Conservation (phyloP, 352 stramenopile genomes). For the Plasmopara muralis region DNA sequence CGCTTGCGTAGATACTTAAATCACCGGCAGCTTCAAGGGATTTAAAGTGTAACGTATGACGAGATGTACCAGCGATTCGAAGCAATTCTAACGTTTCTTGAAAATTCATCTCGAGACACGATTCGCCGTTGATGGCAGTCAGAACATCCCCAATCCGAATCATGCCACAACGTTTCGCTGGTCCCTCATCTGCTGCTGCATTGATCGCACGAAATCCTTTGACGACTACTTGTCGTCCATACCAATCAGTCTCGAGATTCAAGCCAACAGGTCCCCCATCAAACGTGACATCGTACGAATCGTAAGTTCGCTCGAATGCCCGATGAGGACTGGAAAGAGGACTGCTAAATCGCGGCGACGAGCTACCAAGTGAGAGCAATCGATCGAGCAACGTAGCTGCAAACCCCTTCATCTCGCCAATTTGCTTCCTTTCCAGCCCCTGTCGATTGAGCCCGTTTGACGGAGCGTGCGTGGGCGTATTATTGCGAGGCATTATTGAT, state of each 20-base stretch:
- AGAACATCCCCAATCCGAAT: slow-evolving; percentile 68
- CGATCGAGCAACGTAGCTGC: slow-evolving; percentile 9
- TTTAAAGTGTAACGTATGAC: slow-evolving; percentile 69
- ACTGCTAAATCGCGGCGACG: slow-evolving; percentile 8
- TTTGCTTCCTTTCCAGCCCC: slow-evolving; percentile 5
- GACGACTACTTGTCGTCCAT: slow-evolving; percentile 60
- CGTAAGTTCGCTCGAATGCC: slow-evolving; percentile 34
- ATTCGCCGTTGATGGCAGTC: slow-evolving; percentile 62
- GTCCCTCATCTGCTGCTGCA: slow-evolving; percentile 37
- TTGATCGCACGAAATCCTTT: slow-evolving; percentile 57
- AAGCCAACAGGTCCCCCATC: slow-evolving; percentile 53
- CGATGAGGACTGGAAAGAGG: background rate
- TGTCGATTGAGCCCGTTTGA: slow-evolving; percentile 16
- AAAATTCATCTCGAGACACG: slow-evolving; percentile 65
- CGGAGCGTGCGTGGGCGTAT: slow-evolving; percentile 18
- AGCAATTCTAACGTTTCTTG: slow-evolving; percentile 46
- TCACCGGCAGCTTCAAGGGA: slow-evolving; percentile 59
- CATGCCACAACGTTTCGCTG: slow-evolving; percentile 47
- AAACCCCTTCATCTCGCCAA: slow-evolving; percentile 16
- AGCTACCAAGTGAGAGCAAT: slow-evolving; percentile 10
- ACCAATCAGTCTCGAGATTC: slow-evolving; percentile 71
- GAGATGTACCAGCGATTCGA: slow-evolving; percentile 30
- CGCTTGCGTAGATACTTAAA: slow-evolving; percentile 54
- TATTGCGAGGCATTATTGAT: slow-evolving; percentile 14
- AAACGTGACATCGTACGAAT: slow-evolving; percentile 68